Percentiles rank a stretch among this genome's conserved stretches.
These are phyloP conservation scores for Tulasnella sp. DNA, from an alignment of 768 basidiomycete species.

Conservation along the genomic window DNA sequence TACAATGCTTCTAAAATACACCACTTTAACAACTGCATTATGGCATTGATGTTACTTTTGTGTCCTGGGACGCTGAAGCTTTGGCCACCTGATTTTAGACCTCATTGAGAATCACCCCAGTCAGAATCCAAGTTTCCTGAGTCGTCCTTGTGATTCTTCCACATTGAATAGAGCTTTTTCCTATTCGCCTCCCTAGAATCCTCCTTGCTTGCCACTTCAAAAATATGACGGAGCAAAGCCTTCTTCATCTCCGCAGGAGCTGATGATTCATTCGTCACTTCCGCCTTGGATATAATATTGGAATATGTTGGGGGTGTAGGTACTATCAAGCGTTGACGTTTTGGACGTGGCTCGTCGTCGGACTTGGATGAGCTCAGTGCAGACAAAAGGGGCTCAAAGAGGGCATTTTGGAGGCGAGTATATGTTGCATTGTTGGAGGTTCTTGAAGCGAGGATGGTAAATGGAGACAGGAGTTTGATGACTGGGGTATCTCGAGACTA, in stretches of 20 bases:
- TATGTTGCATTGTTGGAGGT: constrained; percentile 53
- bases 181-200: constrained; percentile 69
- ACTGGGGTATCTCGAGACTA: constrained; percentile 34
- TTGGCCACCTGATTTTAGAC: background rate
- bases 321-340: constrained; percentile 29
- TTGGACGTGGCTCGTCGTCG: constrained; percentile 31
- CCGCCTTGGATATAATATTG: constrained; percentile 37
- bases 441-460: constrained; percentile 55
- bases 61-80: background rate
- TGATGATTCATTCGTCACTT: background rate
- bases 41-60: background rate
- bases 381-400: constrained; percentile 57
- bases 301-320: constrained; percentile 28
- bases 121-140: constrained; percentile 25
- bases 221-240: constrained; percentile 47
- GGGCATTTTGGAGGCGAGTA: constrained; percentile 52
- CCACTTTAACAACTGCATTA: background rate
- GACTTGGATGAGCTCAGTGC: constrained; percentile 32
- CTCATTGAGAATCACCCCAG: background rate
- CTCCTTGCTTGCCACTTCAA: constrained; percentile 57
- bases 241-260: constrained; percentile 32
- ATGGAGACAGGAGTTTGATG: constrained; percentile 48
- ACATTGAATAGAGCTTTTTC: constrained; percentile 69
- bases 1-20: background rate
- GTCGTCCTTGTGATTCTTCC: constrained; percentile 40